phyloP scores from a whole-genome alignment of 345 rosid genomes.

The Diplotaxis tenuifolia region DNA sequence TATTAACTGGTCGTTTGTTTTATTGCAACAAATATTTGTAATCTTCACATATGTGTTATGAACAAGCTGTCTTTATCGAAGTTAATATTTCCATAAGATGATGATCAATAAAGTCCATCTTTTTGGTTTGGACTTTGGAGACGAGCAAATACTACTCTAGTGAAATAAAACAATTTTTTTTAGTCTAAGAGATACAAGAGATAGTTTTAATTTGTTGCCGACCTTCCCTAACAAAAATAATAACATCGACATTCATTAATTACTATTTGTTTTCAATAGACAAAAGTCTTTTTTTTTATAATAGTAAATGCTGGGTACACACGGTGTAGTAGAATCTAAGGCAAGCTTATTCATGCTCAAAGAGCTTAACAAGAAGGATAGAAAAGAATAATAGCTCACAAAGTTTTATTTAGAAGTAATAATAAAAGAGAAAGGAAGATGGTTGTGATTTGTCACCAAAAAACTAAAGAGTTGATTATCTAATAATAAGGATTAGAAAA shows the following conservation, averaged over 20 bases:
- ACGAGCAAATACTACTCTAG: background rate
- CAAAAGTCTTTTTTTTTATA: background rate
- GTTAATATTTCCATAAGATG: background rate
- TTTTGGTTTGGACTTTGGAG: background rate
- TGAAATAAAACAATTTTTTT: background rate
- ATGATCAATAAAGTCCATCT: background rate
- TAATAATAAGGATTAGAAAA: background rate
- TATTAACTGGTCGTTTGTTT: background rate
- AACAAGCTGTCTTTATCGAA: background rate
- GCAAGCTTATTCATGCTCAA: background rate
- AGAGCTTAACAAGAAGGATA: background rate
- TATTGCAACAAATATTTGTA: background rate
- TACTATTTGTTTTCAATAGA: background rate
- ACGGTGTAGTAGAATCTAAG: background rate
- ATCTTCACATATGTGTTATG: background rate
- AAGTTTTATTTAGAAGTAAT: background rate
- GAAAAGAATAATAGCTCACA: background rate
- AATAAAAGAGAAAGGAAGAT: background rate
- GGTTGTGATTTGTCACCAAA: background rate
- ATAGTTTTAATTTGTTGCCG: background rate
- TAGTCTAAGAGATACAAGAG: background rate
- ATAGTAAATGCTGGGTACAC: background rate
- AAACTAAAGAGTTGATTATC: background rate
- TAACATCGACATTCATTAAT: background rate
- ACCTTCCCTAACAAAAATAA: background rate